phyloP scores from a whole-genome alignment of 1,139 yeast genomes.

The Taphrina flavorubra region DNA sequence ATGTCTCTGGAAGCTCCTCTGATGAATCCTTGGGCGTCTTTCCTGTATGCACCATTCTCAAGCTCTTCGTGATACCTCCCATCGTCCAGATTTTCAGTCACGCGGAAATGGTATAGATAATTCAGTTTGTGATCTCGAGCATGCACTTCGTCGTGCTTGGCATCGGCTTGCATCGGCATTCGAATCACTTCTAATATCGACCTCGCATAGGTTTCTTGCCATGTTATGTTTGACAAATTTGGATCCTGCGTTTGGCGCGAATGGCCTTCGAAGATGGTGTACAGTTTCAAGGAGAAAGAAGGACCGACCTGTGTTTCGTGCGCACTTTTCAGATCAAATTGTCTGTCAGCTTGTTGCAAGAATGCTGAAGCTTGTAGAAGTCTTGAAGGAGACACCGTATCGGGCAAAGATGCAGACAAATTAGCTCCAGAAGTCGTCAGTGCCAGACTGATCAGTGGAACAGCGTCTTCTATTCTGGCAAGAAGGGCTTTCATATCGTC shows the following conservation, averaged over 20 bases:
- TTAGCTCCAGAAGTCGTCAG: conserved; percentile 74
- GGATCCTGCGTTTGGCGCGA: conserved; percentile 31
- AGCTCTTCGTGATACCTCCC: conserved; percentile 71
- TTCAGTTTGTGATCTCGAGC: conserved; percentile 39
- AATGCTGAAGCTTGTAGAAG: conserved; percentile 67
- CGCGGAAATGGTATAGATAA: conserved; percentile 58
- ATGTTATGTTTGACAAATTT: conserved; percentile 60
- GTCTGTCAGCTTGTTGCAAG: conserved; percentile 56
- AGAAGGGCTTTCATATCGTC: conserved; percentile 42
- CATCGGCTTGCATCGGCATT: conserved; percentile 42
- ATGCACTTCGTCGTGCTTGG: conserved; percentile 14
- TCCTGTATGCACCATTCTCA: conserved; percentile 53
- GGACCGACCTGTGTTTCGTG: conserved; percentile 63
- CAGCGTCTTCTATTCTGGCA: conserved; percentile 51
- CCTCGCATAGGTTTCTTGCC: conserved; percentile 68
- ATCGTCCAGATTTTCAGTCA: conserved; percentile 71
- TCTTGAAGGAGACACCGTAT: conserved; percentile 67
- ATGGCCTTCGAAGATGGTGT: conserved; percentile 70
- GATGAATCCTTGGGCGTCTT: conserved; percentile 44
- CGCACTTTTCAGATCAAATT: conserved; percentile 46
- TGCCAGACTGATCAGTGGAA: conserved; percentile 72
- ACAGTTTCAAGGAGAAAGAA: conserved; percentile 63
- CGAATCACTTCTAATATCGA: conserved; percentile 59
- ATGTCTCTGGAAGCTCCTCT: conserved; percentile 52
- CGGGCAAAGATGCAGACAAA: conserved; percentile 60